phyloP scores from a whole-genome alignment of 768 basidiomycete genomes.

The Crucibulum laeve region DNA sequence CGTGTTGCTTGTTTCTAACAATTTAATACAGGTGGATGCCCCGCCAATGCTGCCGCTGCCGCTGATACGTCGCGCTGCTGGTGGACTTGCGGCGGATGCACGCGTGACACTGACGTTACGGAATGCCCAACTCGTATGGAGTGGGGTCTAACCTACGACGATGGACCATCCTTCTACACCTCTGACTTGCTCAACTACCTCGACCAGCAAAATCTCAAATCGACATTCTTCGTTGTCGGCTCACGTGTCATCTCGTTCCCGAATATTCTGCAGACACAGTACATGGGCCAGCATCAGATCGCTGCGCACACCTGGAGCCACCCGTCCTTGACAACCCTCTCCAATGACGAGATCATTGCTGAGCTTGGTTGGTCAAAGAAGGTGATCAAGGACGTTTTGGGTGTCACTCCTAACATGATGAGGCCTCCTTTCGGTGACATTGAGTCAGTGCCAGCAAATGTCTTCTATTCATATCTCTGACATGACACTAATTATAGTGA shows the following conservation, averaged over 20 bases:
- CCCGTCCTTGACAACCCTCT: conserved; percentile 62
- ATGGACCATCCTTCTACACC: conserved; percentile 80
- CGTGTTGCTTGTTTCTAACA: conserved; percentile 4
- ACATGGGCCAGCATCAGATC: conserved; percentile 77
- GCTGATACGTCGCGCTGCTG: conserved; percentile 58
- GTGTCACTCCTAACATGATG: conserved; percentile 75
- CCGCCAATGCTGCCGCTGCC: conserved; percentile 52
- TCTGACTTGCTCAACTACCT: conserved; percentile 71
- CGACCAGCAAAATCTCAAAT: conserved; percentile 55
- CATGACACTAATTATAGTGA: conserved; percentile 34
- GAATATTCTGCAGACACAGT: conserved; percentile 64
- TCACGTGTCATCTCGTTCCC: conserved; percentile 76
- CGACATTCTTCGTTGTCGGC: conserved; percentile 88
- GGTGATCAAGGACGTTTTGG: conserved; percentile 77
- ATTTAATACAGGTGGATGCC: conserved; percentile 44
- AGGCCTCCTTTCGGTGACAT: conserved; percentile 82
- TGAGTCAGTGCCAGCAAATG: conserved; percentile 34
- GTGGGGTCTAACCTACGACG: conserved; percentile 63
- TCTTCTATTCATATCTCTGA: no score
- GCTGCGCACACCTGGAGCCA: conserved; percentile 72
- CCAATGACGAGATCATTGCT: conserved; percentile 80
- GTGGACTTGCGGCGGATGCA: conserved; percentile 81
- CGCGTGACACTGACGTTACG: conserved; percentile 60
- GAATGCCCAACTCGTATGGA: conserved; percentile 65
- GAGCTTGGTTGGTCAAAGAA: conserved; percentile 88